Conservation (phyloP, 768 basidiomycete genomes). For the Panaeolus papilionaceus region DNA sequence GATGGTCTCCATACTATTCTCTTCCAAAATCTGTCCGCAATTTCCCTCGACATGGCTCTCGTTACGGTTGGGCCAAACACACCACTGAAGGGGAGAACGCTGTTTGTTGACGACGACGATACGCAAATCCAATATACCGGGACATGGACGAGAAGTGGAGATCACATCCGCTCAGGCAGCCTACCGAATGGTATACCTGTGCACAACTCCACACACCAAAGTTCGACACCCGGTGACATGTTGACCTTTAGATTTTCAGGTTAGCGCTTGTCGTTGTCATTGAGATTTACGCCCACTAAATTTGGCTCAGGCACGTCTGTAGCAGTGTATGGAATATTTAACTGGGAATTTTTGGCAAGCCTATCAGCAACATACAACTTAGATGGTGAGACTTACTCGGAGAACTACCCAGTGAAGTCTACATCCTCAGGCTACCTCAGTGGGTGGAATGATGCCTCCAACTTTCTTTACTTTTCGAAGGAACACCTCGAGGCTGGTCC, state of each 20-base stretch:
- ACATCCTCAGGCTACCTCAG: slow-evolving; percentile 16
- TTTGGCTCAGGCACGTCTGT: slow-evolving; percentile 19
- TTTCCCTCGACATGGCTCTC: slow-evolving; percentile 19
- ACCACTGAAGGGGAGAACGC: slow-evolving; percentile 18
- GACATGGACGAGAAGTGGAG: slow-evolving; percentile 6
- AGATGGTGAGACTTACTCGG: not conserved
- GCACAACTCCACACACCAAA: slow-evolving; percentile 26
- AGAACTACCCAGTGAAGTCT: slow-evolving; percentile 1
- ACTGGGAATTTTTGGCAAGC: slow-evolving; percentile 13
- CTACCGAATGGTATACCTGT: slow-evolving; percentile 21
- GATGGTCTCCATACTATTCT: slow-evolving; percentile 22
- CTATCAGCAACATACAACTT: not conserved
- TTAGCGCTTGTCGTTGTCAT: not conserved
- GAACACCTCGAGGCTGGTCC: slow-evolving; percentile 21
- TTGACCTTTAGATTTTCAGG: slow-evolving; percentile 29
- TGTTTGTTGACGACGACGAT: slow-evolving; percentile 25
- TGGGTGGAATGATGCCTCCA: slow-evolving; percentile 17
- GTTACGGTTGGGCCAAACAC: slow-evolving; percentile 19
- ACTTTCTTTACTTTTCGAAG: slow-evolving; percentile 21
- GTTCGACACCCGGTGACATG: slow-evolving; percentile 20
- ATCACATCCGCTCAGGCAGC: not conserved
- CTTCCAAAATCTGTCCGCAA: not conserved
- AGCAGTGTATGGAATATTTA: slow-evolving; percentile 21
- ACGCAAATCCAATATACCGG: slow-evolving; percentile 13
- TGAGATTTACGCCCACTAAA: not conserved